Base-by-base conservation (phyloP, 371 early-diverging fungal species). In the Apophysomyces trapeziformis region DNA sequence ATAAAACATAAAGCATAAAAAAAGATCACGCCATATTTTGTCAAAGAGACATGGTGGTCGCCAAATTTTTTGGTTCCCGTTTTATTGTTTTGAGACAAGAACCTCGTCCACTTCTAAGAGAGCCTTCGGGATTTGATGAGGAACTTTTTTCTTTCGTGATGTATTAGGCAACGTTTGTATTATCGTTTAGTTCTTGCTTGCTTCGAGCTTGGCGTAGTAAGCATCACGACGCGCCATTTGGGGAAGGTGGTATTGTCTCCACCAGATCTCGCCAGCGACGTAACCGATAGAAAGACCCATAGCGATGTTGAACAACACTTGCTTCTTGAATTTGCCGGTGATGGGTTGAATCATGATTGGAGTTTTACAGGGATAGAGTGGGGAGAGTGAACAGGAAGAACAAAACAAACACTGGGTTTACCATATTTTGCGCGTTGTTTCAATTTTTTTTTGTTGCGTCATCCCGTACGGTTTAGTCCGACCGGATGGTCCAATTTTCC, bases 181-280 rank as follows among this genome's bases (percentile, higher is more conserved):
- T 26, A 18, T 60, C 65, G 47, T 39, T 70, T 77, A 75, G 70
- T 72, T 68, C 76, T 78, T 80, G 78, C 64, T 73, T 60, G 82
- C 82, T 11, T 82, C 78, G 63, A 84, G 78, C 70, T 81, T 81
- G 64, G 80, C 80, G 64, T 84, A 82, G 68, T 68, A 81, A 60
- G 80, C 77, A 56, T 79, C 80, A 59, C 83, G 82, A 61, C 65
- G 66, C 41, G 64, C 63, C 39, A 67, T 74, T 18, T 46, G 61
- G 45, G 82, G 82, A 26, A 80, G 35, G 72, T 83, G 82, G 61
- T 75, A 69, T 38, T 69, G 64, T 69, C 74, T 72, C 82, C 82
- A 85, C 70, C 68, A 83, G 59, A 70, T 71, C 71, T 69, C 73
- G 63, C 79, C 85, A 67, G 72, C 82, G 57, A 57, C 74, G 60